Base-by-base conservation (phyloP, 495 filamentous ascomycete species). In the Lasiosphaeria miniovina region DNA sequence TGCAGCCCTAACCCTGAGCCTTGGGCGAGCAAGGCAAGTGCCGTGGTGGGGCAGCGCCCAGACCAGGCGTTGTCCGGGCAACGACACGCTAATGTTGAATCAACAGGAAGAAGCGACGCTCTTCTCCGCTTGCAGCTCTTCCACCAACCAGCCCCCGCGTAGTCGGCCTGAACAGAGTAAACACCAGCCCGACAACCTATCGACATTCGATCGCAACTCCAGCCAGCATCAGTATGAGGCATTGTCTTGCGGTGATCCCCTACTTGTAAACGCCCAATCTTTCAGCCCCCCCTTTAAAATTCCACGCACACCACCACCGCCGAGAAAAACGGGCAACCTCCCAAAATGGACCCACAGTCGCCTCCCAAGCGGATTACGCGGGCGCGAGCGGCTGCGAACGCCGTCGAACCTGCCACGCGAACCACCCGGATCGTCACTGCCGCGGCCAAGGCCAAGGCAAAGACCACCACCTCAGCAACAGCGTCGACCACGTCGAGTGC, bases 311-410 rank as follows among this genome's bases (percentile, higher is more conserved):
- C n/a, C 35, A 54, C 15, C 35, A 31, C 4, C 50, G 34, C 14
- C 50, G 50, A 32, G 14, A 49, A 33, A 34, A 38, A 65, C 24
- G 9, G 6, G 17, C 36, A 35, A 52, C 15, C 52, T 59, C 33
- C 33, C 43, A 69, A 38, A 52, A 78, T 78, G 74, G 75, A 75
- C 54, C 73, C 77, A 59, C 77, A 77, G 67, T 80, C 76, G 35
- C 82, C 76, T 59, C 83, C 82, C 35, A 84, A 85, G 66, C 80
- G 84, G 54, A 77, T 84, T 58, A 86, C 84, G 55, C 78, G 84
- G 60, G 81, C 83, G 49, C 74, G 83, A 61, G 81, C 80, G 54
- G 81, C 83, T 54, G 78, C 77, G 50, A 80, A 77, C 61, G 72
- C 68, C 52, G 68, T 63, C 53, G 73, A 69, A 48, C 63, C 72